Evolutionary conservation across 176 grass and related monocot genomes (phyloP).

Genomic region (Oryza officinalis): DNA sequence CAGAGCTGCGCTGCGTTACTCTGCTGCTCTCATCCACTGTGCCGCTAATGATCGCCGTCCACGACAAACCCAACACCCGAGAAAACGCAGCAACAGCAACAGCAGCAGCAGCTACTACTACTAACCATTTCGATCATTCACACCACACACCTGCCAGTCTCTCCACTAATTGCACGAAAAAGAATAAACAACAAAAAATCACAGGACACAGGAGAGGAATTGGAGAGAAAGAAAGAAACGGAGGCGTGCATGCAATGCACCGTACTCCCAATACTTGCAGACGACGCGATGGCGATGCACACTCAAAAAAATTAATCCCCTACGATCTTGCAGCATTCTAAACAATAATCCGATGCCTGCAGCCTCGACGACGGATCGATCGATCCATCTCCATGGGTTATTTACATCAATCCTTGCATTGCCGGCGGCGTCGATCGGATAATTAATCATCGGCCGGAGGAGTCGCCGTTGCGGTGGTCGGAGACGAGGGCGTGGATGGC

Average conservation of each 20-base stretch:
- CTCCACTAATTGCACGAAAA: background rate
- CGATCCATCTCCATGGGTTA: slow-evolving; percentile 7
- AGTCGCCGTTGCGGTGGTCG: slow-evolving; percentile 73
- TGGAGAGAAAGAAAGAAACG: background rate
- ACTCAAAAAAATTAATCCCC: slow-evolving; percentile 16
- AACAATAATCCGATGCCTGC: background rate
- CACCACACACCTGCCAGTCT: background rate
- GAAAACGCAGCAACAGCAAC: background rate
- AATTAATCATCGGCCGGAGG: slow-evolving; percentile 31
- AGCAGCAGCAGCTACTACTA: background rate
- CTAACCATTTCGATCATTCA: background rate
- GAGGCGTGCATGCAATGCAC: background rate
- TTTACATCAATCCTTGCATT: slow-evolving; percentile 25
- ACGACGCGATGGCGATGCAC: background rate
- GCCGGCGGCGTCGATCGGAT: too few species aligned
- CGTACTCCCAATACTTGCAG: too few species aligned
- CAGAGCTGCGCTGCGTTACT: too few species aligned
- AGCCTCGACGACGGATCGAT: background rate
- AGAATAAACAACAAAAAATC: background rate
- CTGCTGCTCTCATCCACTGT: background rate
- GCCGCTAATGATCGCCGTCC: slow-evolving; percentile 44
- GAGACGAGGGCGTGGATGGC: slow-evolving; percentile 90
- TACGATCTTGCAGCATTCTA: background rate
- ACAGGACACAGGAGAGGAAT: background rate
- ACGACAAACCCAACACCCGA: slow-evolving; percentile 43